Evolutionary conservation across 2,329 filamentous ascomycete species (phyloP).

Genomic region (Akanthomyces uredinophilus): DNA sequence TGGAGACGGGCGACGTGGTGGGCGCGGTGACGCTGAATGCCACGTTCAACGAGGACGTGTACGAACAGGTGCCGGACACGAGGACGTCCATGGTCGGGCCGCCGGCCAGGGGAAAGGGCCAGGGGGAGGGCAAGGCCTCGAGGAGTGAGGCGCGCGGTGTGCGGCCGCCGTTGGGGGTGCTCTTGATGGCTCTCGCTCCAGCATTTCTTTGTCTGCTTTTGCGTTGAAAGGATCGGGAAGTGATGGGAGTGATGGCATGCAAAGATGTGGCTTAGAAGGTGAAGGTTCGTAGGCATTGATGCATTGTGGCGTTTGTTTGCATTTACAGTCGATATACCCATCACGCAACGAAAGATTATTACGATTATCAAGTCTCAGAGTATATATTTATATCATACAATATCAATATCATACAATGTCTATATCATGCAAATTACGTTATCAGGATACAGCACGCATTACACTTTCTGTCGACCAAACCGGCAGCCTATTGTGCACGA

Average conservation of each 20-base stretch:
- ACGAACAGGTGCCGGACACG: conserved; percentile 33
- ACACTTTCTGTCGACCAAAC: too few species aligned
- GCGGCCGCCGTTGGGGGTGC: background rate
- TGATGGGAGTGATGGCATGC: background rate
- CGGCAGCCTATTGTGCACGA: too few species aligned
- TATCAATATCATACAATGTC: too few species aligned
- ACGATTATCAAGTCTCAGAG: background rate
- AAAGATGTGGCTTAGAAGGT: background rate
- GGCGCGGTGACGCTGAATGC: conserved; percentile 47
- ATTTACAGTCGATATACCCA: background rate
- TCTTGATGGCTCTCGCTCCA: background rate
- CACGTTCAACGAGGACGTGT: conserved; percentile 49
- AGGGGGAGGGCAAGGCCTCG: background rate
- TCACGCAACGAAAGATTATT: background rate
- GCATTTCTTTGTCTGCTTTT: background rate
- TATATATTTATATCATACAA: background rate
- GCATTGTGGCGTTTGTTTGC: background rate
- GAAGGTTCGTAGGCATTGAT: background rate
- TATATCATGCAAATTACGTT: too few species aligned
- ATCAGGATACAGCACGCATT: too few species aligned
- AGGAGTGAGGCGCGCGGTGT: background rate
- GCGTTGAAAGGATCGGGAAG: background rate
- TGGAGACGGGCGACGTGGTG: conserved; percentile 47
- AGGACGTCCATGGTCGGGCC: conserved; percentile 16
- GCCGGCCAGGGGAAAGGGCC: too few species aligned